phyloP scores from a whole-genome alignment of 2,329 filamentous ascomycete genomes.

The Penicillium crustosum region DNA sequence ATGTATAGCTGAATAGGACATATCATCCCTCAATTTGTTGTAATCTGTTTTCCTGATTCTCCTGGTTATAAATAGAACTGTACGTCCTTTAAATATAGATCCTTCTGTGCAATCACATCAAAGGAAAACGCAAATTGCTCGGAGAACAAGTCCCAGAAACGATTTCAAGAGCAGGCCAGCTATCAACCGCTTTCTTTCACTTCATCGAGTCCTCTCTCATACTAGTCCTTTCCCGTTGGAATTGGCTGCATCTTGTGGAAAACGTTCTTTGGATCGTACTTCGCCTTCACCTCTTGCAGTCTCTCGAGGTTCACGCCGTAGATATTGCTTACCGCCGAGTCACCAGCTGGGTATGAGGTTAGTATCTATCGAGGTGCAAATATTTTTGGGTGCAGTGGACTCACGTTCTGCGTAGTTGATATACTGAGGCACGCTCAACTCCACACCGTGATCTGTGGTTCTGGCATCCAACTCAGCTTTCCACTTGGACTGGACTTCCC shows the following conservation, averaged over 20 bases:
- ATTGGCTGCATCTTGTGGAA: constrained; percentile 49
- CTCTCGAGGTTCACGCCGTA: constrained; percentile 48
- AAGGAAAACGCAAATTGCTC: too few species aligned
- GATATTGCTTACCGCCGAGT: constrained; percentile 38
- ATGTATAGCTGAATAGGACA: not conserved
- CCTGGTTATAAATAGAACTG: not conserved
- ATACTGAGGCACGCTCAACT: constrained; percentile 33
- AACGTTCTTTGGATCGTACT: constrained; percentile 49
- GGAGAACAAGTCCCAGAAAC: not conserved
- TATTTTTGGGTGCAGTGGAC: constrained; percentile 1
- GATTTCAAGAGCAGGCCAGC: too few species aligned
- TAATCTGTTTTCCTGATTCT: not conserved
- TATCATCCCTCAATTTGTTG: not conserved
- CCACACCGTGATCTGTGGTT: not conserved
- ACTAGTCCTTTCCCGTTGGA: not conserved
- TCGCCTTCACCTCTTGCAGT: constrained; percentile 46
- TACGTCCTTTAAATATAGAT: not conserved
- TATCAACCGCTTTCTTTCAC: not conserved
- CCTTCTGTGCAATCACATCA: not conserved
- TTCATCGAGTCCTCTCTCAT: not conserved
- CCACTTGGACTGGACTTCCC: constrained; percentile 32
- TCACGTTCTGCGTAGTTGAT: constrained; percentile 40
- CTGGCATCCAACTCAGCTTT: constrained; percentile 25
- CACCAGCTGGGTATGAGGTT: constrained; percentile 29
- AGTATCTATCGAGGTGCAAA: not conserved